Conservation (phyloP, 192 early-diverging fungal species). For the Chytriomyces sp. region DNA sequence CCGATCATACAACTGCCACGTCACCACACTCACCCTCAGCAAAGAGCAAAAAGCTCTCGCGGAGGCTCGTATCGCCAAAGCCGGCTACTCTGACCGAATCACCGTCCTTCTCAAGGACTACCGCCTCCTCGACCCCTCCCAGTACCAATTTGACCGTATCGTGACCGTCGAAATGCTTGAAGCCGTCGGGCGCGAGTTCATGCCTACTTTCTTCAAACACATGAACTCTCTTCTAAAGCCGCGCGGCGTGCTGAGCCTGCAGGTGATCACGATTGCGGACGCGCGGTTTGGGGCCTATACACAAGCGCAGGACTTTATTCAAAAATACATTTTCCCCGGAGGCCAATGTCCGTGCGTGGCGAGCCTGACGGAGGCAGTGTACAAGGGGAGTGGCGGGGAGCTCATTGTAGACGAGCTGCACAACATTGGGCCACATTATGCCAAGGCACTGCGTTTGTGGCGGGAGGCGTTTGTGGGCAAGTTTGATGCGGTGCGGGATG, state of each 20-base stretch:
- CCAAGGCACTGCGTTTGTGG: constrained; percentile 69
- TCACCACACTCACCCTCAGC: constrained; percentile 67
- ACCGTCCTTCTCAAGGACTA: constrained; percentile 68
- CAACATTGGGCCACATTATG: constrained; percentile 74
- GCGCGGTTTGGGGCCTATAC: constrained; percentile 61
- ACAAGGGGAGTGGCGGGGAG: constrained; percentile 53
- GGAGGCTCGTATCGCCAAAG: constrained; percentile 61
- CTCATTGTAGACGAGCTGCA: constrained; percentile 60
- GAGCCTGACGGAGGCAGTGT: constrained; percentile 53
- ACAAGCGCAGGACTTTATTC: constrained; percentile 65
- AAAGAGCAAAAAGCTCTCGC: constrained; percentile 67
- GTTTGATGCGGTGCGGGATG: constrained; percentile 53
- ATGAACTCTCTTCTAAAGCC: constrained; percentile 61
- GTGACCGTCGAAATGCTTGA: constrained; percentile 78
- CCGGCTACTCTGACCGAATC: constrained; percentile 58
- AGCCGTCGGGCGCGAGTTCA: constrained; percentile 70
- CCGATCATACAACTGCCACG: constrained; percentile 55
- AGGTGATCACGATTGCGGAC: constrained; percentile 75
- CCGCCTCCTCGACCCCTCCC: constrained; percentile 57
- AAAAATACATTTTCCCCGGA: constrained; percentile 78
- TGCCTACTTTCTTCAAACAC: constrained; percentile 63
- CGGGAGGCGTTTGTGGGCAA: constrained; percentile 61
- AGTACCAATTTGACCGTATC: constrained; percentile 68
- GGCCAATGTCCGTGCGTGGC: constrained; percentile 71
- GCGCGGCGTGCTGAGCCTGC: constrained; percentile 58